phyloP scores from a whole-genome alignment of 106 monocot species.

The Acanthochlamys bracteata region DNA sequence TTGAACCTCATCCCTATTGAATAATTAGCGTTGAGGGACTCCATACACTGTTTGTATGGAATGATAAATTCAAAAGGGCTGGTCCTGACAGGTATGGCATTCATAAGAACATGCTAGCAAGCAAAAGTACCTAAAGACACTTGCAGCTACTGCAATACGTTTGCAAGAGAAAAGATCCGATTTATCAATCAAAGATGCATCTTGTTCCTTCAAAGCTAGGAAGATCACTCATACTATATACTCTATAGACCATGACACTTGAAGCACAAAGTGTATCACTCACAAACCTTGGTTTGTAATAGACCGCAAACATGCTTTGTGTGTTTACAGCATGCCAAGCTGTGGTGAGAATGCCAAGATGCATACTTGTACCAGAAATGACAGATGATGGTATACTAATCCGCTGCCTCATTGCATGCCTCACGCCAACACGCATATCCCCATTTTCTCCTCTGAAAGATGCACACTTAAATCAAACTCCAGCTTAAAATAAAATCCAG shows the following conservation, averaged over 20 bases:
- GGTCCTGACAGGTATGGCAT: no score
- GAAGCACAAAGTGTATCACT: no score
- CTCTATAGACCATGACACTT: no score
- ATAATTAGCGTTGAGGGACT: constrained; percentile 43
- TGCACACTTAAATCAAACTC: not conserved
- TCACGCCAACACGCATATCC: constrained; percentile 52
- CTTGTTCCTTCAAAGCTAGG: no score
- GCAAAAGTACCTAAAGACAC: no score
- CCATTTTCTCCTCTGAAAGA: constrained; percentile 36
- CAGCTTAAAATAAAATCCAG: not conserved
- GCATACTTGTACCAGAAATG: constrained; percentile 75
- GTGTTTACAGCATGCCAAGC: constrained; percentile 74
- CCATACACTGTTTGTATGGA: constrained; percentile 48
- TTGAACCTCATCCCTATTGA: constrained; percentile 61
- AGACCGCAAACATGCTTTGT: constrained; percentile 60
- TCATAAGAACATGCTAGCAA: no score
- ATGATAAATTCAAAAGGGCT: constrained; percentile 58
- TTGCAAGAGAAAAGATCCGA: no score
- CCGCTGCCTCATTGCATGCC: constrained; percentile 70
- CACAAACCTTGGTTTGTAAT: constrained; percentile 57
- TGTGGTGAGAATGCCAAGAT: constrained; percentile 70
- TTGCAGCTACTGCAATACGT: no score
- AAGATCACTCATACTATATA: no score
- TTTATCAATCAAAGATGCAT: no score
- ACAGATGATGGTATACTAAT: constrained; percentile 62